Base-by-base conservation (phyloP, 106 monocot genomes). In the Platanthera zijinensis region DNA sequence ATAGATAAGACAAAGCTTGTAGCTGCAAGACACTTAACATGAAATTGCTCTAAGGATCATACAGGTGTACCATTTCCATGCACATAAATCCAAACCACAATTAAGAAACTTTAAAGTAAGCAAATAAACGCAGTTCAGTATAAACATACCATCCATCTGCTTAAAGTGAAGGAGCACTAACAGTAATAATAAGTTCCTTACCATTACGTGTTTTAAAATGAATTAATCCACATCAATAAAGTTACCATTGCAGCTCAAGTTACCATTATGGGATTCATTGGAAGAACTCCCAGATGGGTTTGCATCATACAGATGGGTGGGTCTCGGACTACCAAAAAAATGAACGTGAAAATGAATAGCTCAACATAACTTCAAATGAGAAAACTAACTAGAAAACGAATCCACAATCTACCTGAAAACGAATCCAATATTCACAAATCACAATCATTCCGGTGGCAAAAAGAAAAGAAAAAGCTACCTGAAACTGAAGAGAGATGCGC, bases 151-250 rank as follows among this genome's bases (percentile, higher is more conserved):
- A 72, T 10, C 21, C 21, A 50, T 72, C 51, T 51, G 48, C 22
- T 72, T 72, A 51, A 50, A 25, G 6, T n/a, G n/a, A 13, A 15
- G 51, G 30, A 66, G 66, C 32, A 66, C 32, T 2, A 66, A 70
- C 25, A 66, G 11, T 11, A 66, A 70, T 48, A 47, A 48, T 15
- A 15, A 17, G 39, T n/a, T 70, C 6, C 74, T 81, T 88, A 92
- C 95, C 95, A 92, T 95, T 86, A 95, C 89, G 57, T 92, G 95
- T 81, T 95, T 95, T 77, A 95, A 81, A 86, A 95, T 95, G 81
- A 92, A 92, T 72, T 86, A 81, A 85, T 87, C 66, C 9, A 72
- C 84, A 84, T 87, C 80, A 62, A 56, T 82, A 8, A 57, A 54
- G 69, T 85, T 79, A 49, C 75, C 73, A 59, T 50, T 78, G 83